These are phyloP conservation scores for Penicillium sclerotiorum DNA, from an alignment of 2,329 filamentous ascomycete genomes.

Conservation along the genomic window DNA sequence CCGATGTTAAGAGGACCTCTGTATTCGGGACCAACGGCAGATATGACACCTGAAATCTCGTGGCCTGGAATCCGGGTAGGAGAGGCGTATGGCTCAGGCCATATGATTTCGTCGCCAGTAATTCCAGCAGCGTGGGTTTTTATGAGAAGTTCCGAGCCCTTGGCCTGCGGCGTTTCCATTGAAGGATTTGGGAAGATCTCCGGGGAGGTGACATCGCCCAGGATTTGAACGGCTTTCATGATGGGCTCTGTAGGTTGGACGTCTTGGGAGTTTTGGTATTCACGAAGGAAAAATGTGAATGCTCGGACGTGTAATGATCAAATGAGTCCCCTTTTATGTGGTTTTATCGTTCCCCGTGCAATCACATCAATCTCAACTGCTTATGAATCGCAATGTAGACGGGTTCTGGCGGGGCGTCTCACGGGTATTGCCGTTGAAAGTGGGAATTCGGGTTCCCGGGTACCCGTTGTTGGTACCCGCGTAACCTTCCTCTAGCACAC, in stretches of 20 bases:
- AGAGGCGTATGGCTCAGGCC: constrained; percentile 6
- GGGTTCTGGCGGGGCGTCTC: too few species aligned
- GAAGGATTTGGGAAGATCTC: constrained; percentile 5
- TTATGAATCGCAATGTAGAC: too few species aligned
- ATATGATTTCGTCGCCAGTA: constrained; percentile 12
- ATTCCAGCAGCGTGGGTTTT: constrained; percentile 8
- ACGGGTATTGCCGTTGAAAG: too few species aligned
- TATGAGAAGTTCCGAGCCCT: constrained; percentile 8
- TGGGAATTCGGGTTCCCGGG: neutral
- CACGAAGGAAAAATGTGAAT: neutral
- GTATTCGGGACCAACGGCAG: constrained; percentile 7
- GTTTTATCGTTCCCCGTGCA: too few species aligned
- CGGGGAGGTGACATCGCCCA: constrained; percentile 8
- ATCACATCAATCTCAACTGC: too few species aligned
- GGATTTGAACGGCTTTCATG: constrained; percentile 14
- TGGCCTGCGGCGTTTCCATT: constrained; percentile 1
- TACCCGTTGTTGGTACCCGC: neutral
- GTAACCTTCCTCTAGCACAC: too few species aligned
- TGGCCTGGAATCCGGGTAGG: constrained; percentile 11
- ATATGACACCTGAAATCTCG: constrained; percentile 9
- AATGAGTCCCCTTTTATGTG: too few species aligned
- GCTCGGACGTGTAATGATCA: neutral
- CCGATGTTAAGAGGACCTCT: constrained; percentile 1
- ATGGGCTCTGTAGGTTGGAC: neutral
- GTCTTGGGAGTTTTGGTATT: too few species aligned